phyloP scores from a whole-genome alignment of 2,329 filamentous ascomycete genomes.

The Ophiosphaerella narmari region DNA sequence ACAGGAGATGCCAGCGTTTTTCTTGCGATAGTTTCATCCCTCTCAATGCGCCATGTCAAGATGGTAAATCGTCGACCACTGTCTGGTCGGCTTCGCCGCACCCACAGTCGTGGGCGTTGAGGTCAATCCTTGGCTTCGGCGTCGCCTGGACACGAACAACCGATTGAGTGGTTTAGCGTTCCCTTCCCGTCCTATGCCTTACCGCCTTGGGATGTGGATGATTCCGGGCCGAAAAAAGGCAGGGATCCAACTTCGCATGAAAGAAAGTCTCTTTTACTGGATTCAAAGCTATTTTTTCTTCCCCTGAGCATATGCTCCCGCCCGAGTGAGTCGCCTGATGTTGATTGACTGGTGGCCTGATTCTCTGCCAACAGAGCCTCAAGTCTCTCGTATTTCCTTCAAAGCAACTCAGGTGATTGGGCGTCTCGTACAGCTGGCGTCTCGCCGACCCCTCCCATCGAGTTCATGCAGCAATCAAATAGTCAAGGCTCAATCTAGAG shows the following conservation, averaged over 20 bases:
- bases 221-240: conserved; percentile 10
- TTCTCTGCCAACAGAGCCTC: conserved; percentile 25
- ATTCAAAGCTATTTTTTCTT: conserved; percentile 6
- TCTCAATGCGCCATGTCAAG: neutral
- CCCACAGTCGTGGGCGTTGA: conserved; percentile 10
- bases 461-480: neutral
- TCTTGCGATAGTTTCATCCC: neutral
- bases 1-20: neutral
- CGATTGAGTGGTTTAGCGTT: conserved; percentile 21
- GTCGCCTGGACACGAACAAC: conserved; percentile 29
- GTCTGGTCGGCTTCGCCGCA: conserved; percentile 30
- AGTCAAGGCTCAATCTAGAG: conserved; percentile 4
- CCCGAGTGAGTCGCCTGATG: neutral
- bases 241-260: conserved; percentile 5
- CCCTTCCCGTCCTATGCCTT: conserved; percentile 23
- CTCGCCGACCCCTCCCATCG: conserved; percentile 1
- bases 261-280: neutral
- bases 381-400: conserved; percentile 4
- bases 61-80: conserved; percentile 5
- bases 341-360: conserved; percentile 13
- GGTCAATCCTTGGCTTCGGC: conserved; percentile 25
- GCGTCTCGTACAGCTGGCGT: neutral
- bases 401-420: conserved; percentile 5
- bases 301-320: neutral
- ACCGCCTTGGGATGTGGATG: conserved; percentile 8